Percentiles rank a stretch among this genome's conserved stretches.
These are phyloP conservation scores for Talaromyces sp. DNA, from an alignment of 2,329 filamentous ascomycete species.

Conservation along the genomic window DNA sequence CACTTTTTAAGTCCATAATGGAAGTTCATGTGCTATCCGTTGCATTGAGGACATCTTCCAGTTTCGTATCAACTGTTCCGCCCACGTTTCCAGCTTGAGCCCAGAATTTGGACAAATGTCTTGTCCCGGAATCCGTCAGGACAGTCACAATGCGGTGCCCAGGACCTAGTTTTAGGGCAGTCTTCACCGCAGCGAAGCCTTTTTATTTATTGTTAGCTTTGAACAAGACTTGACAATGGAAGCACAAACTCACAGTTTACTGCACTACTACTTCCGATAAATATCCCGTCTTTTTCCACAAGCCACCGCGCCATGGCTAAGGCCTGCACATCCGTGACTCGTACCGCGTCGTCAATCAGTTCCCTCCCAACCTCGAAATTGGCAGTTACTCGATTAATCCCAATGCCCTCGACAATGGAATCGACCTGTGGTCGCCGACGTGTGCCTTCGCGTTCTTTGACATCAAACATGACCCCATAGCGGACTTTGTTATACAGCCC, in stretches of 20 bases:
- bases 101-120: conserved; percentile 52
- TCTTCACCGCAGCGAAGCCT: conserved; percentile 47
- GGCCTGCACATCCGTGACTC: conserved; percentile 84
- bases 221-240: background rate
- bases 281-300: conserved; percentile 92
- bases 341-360: conserved; percentile 83
- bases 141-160: conserved; percentile 47
- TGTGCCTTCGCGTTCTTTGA: conserved; percentile 85
- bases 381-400: conserved; percentile 87
- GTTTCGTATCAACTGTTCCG: conserved; percentile 39
- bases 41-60: conserved; percentile 43
- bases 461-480: conserved; percentile 92
- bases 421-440: conserved; percentile 87
- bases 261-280: conserved; percentile 90
- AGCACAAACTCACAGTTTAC: conserved; percentile 68
- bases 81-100: conserved; percentile 45
- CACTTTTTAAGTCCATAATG: background rate
- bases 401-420: conserved; percentile 92
- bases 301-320: conserved; percentile 93
- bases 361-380: conserved; percentile 88
- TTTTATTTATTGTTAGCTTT: conserved; percentile 4
- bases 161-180: conserved; percentile 43
- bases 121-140: conserved; percentile 47
- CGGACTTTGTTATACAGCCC: conserved; percentile 88
- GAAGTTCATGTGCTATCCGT: background rate